Base-by-base conservation (phyloP, 2,329 filamentous ascomycete genomes). In the Aspergillus clavatus region DNA sequence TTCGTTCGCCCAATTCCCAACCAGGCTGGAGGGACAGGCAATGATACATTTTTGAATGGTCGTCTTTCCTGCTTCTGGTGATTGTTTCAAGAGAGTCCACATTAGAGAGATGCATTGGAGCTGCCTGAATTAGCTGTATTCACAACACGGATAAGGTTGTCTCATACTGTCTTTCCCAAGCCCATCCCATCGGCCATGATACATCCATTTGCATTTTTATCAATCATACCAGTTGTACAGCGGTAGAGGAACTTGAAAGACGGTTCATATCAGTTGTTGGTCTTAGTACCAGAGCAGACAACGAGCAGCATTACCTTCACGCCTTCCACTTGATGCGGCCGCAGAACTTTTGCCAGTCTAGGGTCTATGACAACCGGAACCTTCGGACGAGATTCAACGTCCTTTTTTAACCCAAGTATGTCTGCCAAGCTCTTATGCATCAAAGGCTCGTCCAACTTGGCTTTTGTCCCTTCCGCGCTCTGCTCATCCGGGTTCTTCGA, bases 171-270 rank as follows among this genome's bases (percentile, higher is more conserved):
- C 72, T 98, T 98, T 45, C 93, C 93, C 23, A 98, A 73, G 57
- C 93, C 93, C 93, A 98, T 98, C 65, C 96, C 93, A 65, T 98
- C 93, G 42, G 93, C 93, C 93, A 98, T 98, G 65, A 98, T 98
- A 69, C 93, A 98, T 2, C 93, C 93, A 66, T 96, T 87, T 39
- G 93, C 93, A 58, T 91, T 91, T 28, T 86, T 79, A 58, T 97
- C 93, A 45, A 97, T 87, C 77, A 97, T 79, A n/a, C 93, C 93
- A 1, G 91, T 97, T 5, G 93, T 89, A 61, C 89, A 95, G 54
- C 82, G 81, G 69, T 97, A 98, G 76, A 98, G 83, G 68, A 98
- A 98, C 72, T 74, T 35, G 6, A 38, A n/a, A 5, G 26, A 36
- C 5, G n/a, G 23, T 22, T 14, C 35, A n/a, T 11, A 8, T 53